Evolutionary conservation across 768 basidiomycete species (phyloP), one percentile per base, ranked within the genome.

Genomic region (Rhizopogon rudus): DNA sequence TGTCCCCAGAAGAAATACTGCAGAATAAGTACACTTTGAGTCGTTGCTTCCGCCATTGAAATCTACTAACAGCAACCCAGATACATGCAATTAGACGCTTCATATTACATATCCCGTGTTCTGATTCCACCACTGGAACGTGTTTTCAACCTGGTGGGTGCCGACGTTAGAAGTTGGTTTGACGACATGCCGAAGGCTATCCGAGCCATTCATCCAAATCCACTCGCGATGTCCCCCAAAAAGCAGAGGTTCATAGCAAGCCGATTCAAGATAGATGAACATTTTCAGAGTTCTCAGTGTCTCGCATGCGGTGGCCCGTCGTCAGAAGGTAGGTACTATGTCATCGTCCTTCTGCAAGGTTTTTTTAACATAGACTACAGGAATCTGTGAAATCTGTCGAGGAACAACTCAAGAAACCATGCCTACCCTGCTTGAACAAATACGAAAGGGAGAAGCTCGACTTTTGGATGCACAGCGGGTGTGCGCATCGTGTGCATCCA

Each of bases 91-190:
- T 79, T 98, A n/a, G 95, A 99, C 62, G 87, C 86, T 5, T 67
- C 77, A 10, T 97, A 98, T 68, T 98, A 99, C 68, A 95, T 99
- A 63, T 80, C 81, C 0, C 77, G 82, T 44, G 85, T 94, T 14
- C 77, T 98, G 44, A 92, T 98, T 43, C 93, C 92, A 8, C 93
- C 96, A 0, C 67, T 99, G 59, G 88, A 91, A 56, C 82, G 97
- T 44, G 82, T 99, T 44, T 92, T 98, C 76, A 93, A 88, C 33
- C 82, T 98, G 22, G 77, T 95, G 35, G 95, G 96, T 14, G 93
- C 88, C 8, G 88, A 97, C 65, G 86, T 96, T 28, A 79, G 80
- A 51, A 74, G 77, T 42, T 98, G 96, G 96, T 98, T 84, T 64
- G 78, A 87, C 48, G 85, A 87, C 29, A 93, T 95, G 92, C 90